Base-by-base conservation (phyloP, 345 rosid species). In the Stellera chamaejasme region DNA sequence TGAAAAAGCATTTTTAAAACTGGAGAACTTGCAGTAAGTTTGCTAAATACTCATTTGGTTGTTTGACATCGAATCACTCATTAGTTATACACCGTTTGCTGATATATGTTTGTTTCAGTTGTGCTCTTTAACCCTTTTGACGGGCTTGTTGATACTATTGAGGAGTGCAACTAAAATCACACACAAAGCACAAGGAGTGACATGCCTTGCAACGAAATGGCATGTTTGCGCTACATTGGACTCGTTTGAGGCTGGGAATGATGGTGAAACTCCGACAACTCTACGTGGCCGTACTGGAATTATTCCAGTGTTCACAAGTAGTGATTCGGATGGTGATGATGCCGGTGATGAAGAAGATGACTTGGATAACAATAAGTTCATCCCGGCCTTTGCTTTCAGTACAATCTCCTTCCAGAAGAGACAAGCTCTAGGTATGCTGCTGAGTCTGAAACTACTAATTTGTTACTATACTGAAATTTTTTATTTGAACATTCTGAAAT, bases 181-280 rank as follows among this genome's bases (percentile, higher is more conserved):
- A 11, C 97, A 92, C 82, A 92, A 88, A 60, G 94, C 94, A 54
- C 98, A 92, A 45, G 69, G 86, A 0, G 78, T 93, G 39, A 84
- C 93, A 7, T 74, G 91, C 82, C 87, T 93, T 28, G 97, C 99
- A 10, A 78, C 97, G 1, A 93, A 93, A 65, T 93, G 99, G 99
- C 93, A 93, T 59, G 68, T 87, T 10, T 86, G 96, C 47, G 90
- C 96, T 2, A 89, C 99, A 23, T 66, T 93, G 36, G 99, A 79
- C 13, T 66, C 86, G 0, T 79, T 84, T 23, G 91, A 84, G 15
- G 57, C 69, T 14, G 39, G 39, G 9, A 69, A 68, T 0, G 99
- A 84, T 8, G 80, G 83, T 13, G 95, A 86, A 65, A 84, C 84
- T 41, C 98, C 88, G n/a, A 63, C 74, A 69, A 13, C 27, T 27